A percentile compares a stretch with the other conserved stretches of the same genome.
phyloP scores from a whole-genome alignment of 441 rosid species.

The Omphalea diandra region DNA sequence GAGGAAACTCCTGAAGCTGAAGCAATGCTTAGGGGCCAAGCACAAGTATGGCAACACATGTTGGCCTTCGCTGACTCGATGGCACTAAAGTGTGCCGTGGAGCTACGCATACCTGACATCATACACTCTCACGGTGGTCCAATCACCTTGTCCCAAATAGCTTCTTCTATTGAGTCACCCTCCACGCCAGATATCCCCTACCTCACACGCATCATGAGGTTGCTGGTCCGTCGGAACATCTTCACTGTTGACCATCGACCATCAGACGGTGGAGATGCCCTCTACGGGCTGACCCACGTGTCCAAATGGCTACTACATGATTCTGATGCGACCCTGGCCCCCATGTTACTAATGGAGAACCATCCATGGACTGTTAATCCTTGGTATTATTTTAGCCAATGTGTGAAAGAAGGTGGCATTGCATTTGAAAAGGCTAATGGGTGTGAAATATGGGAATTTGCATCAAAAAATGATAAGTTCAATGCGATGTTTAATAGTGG shows the following conservation, averaged over 20 bases:
- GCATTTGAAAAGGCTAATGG: slow-evolving; percentile 44
- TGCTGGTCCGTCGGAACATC: slow-evolving; percentile 32
- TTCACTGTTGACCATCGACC: slow-evolving; percentile 27
- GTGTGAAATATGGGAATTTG: slow-evolving; percentile 37
- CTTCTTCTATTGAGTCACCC: slow-evolving; percentile 16
- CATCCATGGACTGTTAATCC: slow-evolving; percentile 25
- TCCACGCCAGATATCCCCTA: slow-evolving; percentile 25
- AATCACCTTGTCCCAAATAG: slow-evolving; percentile 36
- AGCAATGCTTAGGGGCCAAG: slow-evolving; percentile 30
- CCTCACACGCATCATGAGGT: slow-evolving; percentile 41
- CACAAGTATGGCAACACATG: slow-evolving; percentile 27
- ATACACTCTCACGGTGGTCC: slow-evolving; percentile 33
- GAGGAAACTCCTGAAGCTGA: slow-evolving; percentile 8
- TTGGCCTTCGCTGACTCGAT: slow-evolving; percentile 34
- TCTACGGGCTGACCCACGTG: slow-evolving; percentile 26
- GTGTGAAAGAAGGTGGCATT: slow-evolving; percentile 39
- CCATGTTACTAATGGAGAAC: slow-evolving; percentile 25
- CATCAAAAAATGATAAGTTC: slow-evolving; percentile 26
- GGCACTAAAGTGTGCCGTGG: slow-evolving; percentile 40
- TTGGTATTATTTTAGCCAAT: slow-evolving; percentile 32
- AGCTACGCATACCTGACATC: slow-evolving; percentile 42
- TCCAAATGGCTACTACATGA: slow-evolving; percentile 39
- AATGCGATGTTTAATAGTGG: slow-evolving; percentile 34
- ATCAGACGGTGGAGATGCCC: slow-evolving; percentile 23
- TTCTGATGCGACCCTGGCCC: slow-evolving; percentile 28